Evolutionary conservation across 2,329 filamentous ascomycete species (phyloP).

Genomic region (Orbilia oligospora): DNA sequence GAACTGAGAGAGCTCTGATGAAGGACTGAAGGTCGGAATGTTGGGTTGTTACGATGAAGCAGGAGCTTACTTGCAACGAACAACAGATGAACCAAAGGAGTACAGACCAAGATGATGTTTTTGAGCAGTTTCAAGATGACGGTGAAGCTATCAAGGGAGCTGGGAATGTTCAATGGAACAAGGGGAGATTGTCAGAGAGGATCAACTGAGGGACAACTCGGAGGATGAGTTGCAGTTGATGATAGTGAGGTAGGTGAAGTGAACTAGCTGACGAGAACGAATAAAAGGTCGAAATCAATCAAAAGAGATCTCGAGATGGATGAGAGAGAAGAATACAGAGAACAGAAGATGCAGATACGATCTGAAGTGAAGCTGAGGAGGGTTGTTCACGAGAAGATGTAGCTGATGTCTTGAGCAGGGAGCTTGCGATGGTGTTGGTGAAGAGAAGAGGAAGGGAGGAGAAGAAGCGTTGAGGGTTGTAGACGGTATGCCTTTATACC

Average conservation of each 20-base stretch:
- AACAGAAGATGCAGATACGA: background rate
- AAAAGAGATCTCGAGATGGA: background rate
- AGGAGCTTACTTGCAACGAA: background rate
- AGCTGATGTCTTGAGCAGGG: background rate
- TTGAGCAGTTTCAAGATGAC: background rate
- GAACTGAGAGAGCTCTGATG: background rate
- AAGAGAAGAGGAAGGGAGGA: background rate
- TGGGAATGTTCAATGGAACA: background rate
- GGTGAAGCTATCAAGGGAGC: background rate
- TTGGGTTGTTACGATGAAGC: background rate
- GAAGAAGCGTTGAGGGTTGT: conserved; percentile 1
- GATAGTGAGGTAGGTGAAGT: background rate
- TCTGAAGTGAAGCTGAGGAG: background rate
- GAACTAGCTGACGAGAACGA: background rate
- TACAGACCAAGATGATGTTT: conserved; percentile 13
- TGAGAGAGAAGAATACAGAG: background rate
- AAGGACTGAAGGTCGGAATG: background rate
- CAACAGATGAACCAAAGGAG: background rate
- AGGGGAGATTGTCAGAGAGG: background rate
- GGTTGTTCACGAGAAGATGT: background rate
- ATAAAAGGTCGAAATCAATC: background rate
- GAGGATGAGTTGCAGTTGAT: background rate
- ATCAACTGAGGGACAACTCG: background rate
- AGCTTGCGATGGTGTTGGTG: background rate
- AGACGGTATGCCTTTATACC: conserved; percentile 1